A percentile compares a stretch with the other conserved stretches of the same genome.
phyloP scores from a whole-genome alignment of 805 yeast species.

The Pichia exigua region DNA sequence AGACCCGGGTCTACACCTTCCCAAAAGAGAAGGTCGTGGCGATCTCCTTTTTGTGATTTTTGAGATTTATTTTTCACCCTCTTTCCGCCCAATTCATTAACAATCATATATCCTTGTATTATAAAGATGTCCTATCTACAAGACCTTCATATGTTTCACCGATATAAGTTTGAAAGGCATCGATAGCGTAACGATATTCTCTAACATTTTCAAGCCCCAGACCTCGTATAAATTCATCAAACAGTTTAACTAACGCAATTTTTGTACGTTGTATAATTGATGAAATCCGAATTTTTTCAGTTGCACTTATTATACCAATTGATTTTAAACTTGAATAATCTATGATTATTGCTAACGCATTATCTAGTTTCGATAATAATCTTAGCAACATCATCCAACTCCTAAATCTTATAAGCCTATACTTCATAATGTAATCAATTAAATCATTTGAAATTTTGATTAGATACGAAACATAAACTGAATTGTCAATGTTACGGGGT shows the following conservation, averaged over 20 bases:
- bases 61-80: neutral
- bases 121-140: slow-evolving; percentile 28
- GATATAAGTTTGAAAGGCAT: slow-evolving; percentile 19
- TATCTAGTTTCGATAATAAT: slow-evolving; percentile 25
- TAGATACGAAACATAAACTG: slow-evolving; percentile 56
- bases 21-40: slow-evolving; percentile 1
- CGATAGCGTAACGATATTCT: slow-evolving; percentile 3
- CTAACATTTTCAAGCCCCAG: slow-evolving; percentile 3
- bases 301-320: slow-evolving; percentile 17
- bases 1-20: neutral
- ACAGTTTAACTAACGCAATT: slow-evolving; percentile 20
- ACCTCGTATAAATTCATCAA: slow-evolving; percentile 22
- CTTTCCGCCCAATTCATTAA: neutral
- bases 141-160: slow-evolving; percentile 33
- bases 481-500: slow-evolving; percentile 4
- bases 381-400: slow-evolving; percentile 19
- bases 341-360: slow-evolving; percentile 23
- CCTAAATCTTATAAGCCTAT: slow-evolving; percentile 14
- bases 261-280: slow-evolving; percentile 27
- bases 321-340: slow-evolving; percentile 17
- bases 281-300: slow-evolving; percentile 29
- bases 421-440: slow-evolving; percentile 49
- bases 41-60: neutral
- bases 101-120: neutral
- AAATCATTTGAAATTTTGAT: slow-evolving; percentile 60